These are phyloP conservation scores for Hymenoscyphus salicellus DNA, from an alignment of 2,329 filamentous ascomycete genomes.

Conservation along the genomic window DNA sequence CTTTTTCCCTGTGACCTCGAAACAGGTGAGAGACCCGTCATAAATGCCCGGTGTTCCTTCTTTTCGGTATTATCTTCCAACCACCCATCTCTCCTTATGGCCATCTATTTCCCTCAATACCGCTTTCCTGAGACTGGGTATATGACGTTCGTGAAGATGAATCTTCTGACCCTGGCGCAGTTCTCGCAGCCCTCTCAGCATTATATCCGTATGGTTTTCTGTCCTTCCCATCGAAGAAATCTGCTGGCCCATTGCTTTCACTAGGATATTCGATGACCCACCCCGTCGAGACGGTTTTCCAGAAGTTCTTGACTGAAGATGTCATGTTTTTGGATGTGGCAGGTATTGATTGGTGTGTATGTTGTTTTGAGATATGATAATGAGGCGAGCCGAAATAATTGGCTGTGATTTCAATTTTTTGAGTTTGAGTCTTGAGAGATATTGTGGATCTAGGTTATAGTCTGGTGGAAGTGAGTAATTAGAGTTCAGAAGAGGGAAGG, in stretches of 20 bases:
- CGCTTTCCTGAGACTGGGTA: not conserved
- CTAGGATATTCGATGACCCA: conserved; percentile 29
- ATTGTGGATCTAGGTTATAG: not conserved
- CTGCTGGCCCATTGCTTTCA: conserved; percentile 17
- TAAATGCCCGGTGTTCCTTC: not conserved
- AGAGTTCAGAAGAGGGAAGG: not conserved
- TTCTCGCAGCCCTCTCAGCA: not conserved
- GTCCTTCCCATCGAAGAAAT: conserved; percentile 27
- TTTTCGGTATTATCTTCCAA: not conserved
- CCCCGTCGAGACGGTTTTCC: conserved; percentile 23
- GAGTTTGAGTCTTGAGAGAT: not conserved
- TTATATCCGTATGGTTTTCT: conserved; percentile 7
- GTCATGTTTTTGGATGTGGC: conserved; percentile 2
- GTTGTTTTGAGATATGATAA: not conserved
- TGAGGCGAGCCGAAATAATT: not conserved
- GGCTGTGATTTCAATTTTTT: not conserved
- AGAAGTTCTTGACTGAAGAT: conserved; percentile 19
- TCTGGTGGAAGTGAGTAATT: not conserved
- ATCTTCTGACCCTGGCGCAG: not conserved
- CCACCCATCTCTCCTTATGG: not conserved
- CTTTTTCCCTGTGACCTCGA: not conserved
- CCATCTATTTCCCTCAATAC: not conserved
- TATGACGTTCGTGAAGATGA: not conserved
- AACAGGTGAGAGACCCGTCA: too few species aligned
- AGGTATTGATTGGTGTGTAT: not conserved